These are phyloP conservation scores for Curvularia verruculosa DNA, from an alignment of 2,329 filamentous ascomycete genomes.

Conservation along the genomic window DNA sequence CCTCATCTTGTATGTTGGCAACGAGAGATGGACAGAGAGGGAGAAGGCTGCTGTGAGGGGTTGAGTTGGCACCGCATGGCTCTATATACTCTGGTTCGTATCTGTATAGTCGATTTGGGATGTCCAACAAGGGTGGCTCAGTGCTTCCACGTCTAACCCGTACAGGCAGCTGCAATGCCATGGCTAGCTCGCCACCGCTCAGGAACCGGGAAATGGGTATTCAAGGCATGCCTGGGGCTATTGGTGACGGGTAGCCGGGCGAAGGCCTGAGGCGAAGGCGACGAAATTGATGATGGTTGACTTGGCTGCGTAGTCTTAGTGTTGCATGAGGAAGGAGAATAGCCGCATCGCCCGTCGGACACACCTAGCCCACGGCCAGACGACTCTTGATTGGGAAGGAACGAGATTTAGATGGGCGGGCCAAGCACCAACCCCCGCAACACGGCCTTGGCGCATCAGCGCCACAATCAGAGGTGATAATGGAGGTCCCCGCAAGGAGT, in stretches of 20 bases:
- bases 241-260: constrained; percentile 18
- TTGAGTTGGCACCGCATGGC: not conserved
- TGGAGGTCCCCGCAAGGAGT: not conserved
- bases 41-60: constrained; percentile 15
- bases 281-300: constrained; percentile 20
- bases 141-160: constrained; percentile 20
- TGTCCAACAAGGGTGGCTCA: constrained; percentile 4
- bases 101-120: constrained; percentile 10
- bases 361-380: constrained; percentile 19
- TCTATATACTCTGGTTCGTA: constrained; percentile 31
- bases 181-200: constrained; percentile 13
- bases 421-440: constrained; percentile 22
- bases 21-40: constrained; percentile 12
- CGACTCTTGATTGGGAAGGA: constrained; percentile 35
- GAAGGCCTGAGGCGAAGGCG: constrained; percentile 19
- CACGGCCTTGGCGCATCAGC: constrained; percentile 21
- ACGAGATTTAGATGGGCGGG: constrained; percentile 21
- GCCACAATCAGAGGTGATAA: constrained; percentile 23
- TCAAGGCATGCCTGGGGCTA: constrained; percentile 12
- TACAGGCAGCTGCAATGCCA: constrained; percentile 31
- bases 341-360: constrained; percentile 22
- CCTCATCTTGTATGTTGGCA: constrained; percentile 34
- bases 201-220: constrained; percentile 23
- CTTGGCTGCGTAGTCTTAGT: constrained; percentile 31
- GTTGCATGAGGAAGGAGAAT: constrained; percentile 32